Evolutionary conservation across 495 filamentous ascomycete genomes (phyloP).

Genomic region (Tuber brumale): DNA sequence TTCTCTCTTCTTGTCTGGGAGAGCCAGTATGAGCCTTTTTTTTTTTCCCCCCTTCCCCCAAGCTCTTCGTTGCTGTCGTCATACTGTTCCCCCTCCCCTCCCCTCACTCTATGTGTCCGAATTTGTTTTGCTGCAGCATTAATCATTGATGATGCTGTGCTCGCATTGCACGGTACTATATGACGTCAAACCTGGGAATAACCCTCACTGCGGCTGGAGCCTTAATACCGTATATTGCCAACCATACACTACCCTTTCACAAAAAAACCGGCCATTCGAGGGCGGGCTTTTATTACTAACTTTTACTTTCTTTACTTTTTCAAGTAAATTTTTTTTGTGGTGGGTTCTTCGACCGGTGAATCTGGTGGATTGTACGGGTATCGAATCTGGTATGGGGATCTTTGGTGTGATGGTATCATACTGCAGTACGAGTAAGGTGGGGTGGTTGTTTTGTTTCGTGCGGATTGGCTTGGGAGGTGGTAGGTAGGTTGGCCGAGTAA

Average conservation of each 20-base stretch:
- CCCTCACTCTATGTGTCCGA: background rate
- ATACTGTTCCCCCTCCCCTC: background rate
- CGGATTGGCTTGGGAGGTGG: background rate
- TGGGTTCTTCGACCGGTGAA: background rate
- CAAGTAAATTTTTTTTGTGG: background rate
- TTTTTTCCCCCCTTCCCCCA: background rate
- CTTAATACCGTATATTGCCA: background rate
- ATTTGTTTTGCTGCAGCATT: background rate
- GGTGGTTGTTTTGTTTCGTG: background rate
- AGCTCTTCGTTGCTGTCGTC: too few species aligned
- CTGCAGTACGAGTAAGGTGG: background rate
- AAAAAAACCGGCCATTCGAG: background rate
- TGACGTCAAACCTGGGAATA: background rate
- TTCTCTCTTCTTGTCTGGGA: background rate
- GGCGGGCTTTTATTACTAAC: background rate
- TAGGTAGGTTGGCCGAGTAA: background rate
- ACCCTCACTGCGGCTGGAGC: background rate
- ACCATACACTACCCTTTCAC: background rate
- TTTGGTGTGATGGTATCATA: background rate
- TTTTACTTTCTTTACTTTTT: background rate
- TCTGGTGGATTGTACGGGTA: background rate
- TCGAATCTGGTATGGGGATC: background rate
- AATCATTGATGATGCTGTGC: background rate
- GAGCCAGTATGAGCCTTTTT: background rate
- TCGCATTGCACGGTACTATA: background rate